These are phyloP conservation scores for Ogataea polymorpha DNA, from an alignment of 805 yeast genomes.

Conservation along the genomic window DNA sequence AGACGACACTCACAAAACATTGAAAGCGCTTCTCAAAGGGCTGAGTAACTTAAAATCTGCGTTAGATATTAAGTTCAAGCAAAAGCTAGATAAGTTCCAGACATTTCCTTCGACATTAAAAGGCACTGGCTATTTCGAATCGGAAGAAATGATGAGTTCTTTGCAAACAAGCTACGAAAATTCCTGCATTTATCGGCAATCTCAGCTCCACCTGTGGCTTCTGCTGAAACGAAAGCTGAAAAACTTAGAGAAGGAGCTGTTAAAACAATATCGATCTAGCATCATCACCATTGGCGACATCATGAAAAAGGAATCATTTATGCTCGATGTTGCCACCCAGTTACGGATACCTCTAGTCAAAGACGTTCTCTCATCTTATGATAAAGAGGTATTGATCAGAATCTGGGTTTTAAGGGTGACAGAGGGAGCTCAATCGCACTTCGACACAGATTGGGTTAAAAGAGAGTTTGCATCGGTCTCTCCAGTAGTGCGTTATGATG, in stretches of 20 bases:
- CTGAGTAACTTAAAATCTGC: slow-evolving; percentile 53
- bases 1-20: slow-evolving; percentile 44
- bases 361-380: slow-evolving; percentile 13
- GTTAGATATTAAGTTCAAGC: slow-evolving; percentile 42
- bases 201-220: slow-evolving; percentile 40
- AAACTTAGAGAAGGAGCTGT: slow-evolving; percentile 38
- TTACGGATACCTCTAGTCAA: slow-evolving; percentile 4
- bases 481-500: too few species aligned
- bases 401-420: slow-evolving; percentile 22
- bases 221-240: slow-evolving; percentile 40
- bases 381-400: slow-evolving; percentile 22
- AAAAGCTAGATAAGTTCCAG: slow-evolving; percentile 9
- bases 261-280: slow-evolving; percentile 30
- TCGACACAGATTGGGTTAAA: slow-evolving; percentile 15
- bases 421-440: slow-evolving; percentile 3
- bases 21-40: slow-evolving; percentile 61
- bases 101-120: too few species aligned
- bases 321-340: slow-evolving; percentile 7
- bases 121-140: slow-evolving; percentile 1
- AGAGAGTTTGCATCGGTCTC: slow-evolving; percentile 10
- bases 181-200: slow-evolving; percentile 36
- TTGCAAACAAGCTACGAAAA: slow-evolving; percentile 16
- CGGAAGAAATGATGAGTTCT: neutral
- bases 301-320: slow-evolving; percentile 17
- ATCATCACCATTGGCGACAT: slow-evolving; percentile 28